These are phyloP conservation scores for Boletus tomentosulus DNA, from an alignment of 768 basidiomycete species.

Conservation along the genomic window DNA sequence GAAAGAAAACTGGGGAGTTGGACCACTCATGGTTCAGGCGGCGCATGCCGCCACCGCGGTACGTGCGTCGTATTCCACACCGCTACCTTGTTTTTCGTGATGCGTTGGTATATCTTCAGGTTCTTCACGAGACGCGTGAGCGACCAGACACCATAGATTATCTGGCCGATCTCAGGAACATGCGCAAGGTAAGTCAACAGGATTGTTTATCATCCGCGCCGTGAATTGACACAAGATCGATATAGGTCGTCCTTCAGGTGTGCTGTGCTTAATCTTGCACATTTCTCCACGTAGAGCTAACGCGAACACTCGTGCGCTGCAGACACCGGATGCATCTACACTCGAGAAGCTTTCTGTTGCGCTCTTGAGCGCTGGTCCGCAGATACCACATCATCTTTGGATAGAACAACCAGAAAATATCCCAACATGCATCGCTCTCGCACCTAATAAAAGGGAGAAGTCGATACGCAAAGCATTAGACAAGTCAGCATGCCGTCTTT, in stretches of 20 bases:
- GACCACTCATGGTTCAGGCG: constrained; percentile 42
- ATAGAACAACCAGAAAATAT: constrained; percentile 41
- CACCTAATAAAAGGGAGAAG: constrained; percentile 37
- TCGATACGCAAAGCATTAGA: constrained; percentile 39
- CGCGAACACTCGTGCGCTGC: not conserved
- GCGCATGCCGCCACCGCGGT: constrained; percentile 44
- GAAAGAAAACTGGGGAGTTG: constrained; percentile 42
- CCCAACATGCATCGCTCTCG: constrained; percentile 41
- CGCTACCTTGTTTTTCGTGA: not conserved
- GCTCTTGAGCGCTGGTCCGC: constrained; percentile 20
- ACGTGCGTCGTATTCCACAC: not conserved
- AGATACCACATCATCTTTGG: constrained; percentile 40
- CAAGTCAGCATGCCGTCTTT: constrained; percentile 37
- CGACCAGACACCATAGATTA: constrained; percentile 37
- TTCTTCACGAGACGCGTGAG: constrained; percentile 38
- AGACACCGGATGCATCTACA: constrained; percentile 33
- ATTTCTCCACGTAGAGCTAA: not conserved
- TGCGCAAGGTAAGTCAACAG: constrained; percentile 36
- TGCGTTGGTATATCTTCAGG: constrained; percentile 18
- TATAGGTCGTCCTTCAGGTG: constrained; percentile 42
- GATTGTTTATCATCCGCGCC: not conserved
- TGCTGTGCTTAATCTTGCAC: not conserved
- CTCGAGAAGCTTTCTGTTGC: constrained; percentile 31
- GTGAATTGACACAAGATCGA: not conserved
- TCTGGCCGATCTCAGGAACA: constrained; percentile 35